Base-by-base conservation (phyloP, 352 stramenopile genomes). In the Globisporangium ultimum region DNA sequence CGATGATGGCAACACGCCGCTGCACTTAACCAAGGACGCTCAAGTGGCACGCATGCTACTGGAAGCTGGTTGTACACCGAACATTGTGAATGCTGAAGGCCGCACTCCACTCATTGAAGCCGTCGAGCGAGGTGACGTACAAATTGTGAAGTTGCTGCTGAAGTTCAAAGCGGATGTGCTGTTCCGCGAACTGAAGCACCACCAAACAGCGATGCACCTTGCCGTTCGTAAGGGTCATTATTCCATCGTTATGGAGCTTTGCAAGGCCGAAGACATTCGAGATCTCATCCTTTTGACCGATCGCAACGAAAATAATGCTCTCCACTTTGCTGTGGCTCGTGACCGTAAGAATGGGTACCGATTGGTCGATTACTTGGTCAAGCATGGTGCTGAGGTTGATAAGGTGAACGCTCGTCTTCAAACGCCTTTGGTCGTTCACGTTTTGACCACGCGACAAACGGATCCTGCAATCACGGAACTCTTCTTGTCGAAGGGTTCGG, bases 121-220 rank as follows among this genome's bases (percentile, higher is more conserved):
- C 14, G 81, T 92, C 5, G 85, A 94, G 43, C 79, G 78, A 13
- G 85, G 83, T 51, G 83, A 93, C 56, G 64, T 56, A 2, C 74
- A 84, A 56, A 91, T 87, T 13, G 83, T 93, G n/a, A 90, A 91
- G 58, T 66, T 74, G 46, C 59, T 95, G 43, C 70, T 93, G 60
- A 70, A 88, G 42, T 91, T 91, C 58, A 92, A 93, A 61, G 83
- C 81, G n/a, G 85, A 93, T 52, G 81, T 93, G 36, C 63, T 93
- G 4, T 91, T 91, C 76, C 84, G 85, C 42, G 83, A 95, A 51
- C 76, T 91, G 52, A 93, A 95, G 67, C 85, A 93, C 60, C 75
- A 88, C 52, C 85, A 95, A 67, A 92, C 85, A 22, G 85, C 81
- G 18, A 63, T 95, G 48, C 85, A 95, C 52, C 68, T 95, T 22